These are phyloP conservation scores for Otatea glauca DNA, from an alignment of 176 grass and related monocot genomes.

Conservation along the genomic window DNA sequence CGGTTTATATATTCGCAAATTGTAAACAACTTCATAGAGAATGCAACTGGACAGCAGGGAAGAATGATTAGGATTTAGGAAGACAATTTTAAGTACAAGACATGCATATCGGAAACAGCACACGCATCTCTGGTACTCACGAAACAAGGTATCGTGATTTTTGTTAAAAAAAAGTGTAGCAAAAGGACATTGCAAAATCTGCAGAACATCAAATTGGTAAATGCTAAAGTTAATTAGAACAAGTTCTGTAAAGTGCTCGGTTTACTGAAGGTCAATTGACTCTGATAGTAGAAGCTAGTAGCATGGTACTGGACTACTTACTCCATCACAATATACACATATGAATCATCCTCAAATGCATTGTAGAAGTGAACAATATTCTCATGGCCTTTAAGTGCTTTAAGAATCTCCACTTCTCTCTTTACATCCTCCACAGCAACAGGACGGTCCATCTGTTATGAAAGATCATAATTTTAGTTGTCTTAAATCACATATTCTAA, in stretches of 20 bases:
- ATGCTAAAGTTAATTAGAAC: conserved; percentile 1
- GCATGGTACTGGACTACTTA: conserved; percentile 52
- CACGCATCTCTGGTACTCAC: neutral
- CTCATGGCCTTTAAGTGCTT: conserved; percentile 82
- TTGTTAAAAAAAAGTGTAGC: neutral
- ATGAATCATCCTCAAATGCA: conserved; percentile 83
- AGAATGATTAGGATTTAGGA: conserved; percentile 8
- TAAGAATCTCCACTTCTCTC: conserved; percentile 89
- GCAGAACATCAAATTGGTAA: conserved; percentile 12
- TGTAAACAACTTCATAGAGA: conserved; percentile 26
- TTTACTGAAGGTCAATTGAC: neutral
- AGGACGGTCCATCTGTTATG: conserved; percentile 71
- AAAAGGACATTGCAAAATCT: conserved; percentile 26
- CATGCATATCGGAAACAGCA: conserved; percentile 16
- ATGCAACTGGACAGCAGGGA: conserved; percentile 6
- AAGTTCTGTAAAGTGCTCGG: neutral
- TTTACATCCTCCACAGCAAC: conserved; percentile 86
- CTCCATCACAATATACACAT: conserved; percentile 97
- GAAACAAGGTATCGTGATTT: conserved; percentile 6
- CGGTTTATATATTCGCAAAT: neutral
- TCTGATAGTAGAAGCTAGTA: neutral
- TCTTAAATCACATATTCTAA: conserved; percentile 35
- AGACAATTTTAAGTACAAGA: neutral
- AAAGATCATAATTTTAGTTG: conserved; percentile 30
- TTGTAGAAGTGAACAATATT: conserved; percentile 91